Percentiles rank a stretch among this genome's conserved stretches.
Evolutionary conservation across 495 filamentous ascomycete species (phyloP).

Genomic region (Hypoxylon fragiforme): DNA sequence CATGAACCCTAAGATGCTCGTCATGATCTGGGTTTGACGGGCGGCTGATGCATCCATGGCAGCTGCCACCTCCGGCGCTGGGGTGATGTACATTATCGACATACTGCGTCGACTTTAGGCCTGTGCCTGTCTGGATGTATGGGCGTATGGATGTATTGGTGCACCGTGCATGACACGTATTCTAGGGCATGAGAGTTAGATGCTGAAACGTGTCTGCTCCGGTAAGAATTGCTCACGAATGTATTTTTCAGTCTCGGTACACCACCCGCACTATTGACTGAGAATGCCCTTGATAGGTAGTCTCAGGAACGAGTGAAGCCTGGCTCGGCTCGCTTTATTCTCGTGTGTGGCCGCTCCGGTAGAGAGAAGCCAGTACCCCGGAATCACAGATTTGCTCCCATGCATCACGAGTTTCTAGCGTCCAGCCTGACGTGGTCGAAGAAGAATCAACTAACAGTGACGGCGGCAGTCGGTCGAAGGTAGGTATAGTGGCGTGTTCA

Average conservation of each 20-base stretch:
- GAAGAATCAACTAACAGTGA: background rate
- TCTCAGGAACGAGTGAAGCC: slow-evolving; percentile 1
- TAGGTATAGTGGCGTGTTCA: too few relatives aligned
- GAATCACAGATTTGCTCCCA: slow-evolving; percentile 10
- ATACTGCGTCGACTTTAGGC: background rate
- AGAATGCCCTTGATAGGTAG: slow-evolving; percentile 18
- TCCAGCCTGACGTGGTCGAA: background rate
- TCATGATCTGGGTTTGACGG: slow-evolving; percentile 5
- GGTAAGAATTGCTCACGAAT: background rate
- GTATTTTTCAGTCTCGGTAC: background rate
- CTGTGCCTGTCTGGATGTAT: too few relatives aligned
- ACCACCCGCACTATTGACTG: slow-evolving; percentile 6
- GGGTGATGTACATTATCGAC: slow-evolving; percentile 4
- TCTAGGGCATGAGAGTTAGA: too few relatives aligned
- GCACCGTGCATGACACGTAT: too few relatives aligned
- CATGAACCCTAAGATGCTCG: slow-evolving; percentile 12
- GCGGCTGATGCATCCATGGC: slow-evolving; percentile 10
- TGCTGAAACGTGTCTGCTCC: too few relatives aligned
- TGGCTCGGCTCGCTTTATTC: slow-evolving; percentile 5
- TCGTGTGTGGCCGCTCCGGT: background rate
- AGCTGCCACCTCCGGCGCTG: slow-evolving; percentile 6
- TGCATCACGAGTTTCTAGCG: slow-evolving; percentile 13
- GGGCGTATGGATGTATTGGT: too few relatives aligned
- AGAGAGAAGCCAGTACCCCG: slow-evolving; percentile 9
- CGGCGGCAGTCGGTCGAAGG: background rate